Conservation (phyloP, 371 early-diverging fungal species). For the Lichtheimia hyalospora region DNA sequence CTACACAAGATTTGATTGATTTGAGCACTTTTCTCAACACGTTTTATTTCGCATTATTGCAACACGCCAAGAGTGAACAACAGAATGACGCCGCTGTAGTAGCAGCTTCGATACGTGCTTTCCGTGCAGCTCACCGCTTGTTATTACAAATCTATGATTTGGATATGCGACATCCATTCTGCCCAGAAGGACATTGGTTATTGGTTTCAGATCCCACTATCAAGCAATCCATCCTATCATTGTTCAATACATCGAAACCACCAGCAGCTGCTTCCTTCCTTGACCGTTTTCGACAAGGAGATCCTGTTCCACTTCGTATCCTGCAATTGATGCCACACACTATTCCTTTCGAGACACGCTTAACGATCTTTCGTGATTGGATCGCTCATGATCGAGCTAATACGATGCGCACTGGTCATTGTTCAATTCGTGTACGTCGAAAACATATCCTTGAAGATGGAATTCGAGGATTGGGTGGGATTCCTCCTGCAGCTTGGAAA, state of each 20-base stretch:
- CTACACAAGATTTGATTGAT: constrained; percentile 50
- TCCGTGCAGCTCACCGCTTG: constrained; percentile 62
- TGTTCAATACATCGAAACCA: constrained; percentile 12
- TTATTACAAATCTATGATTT: constrained; percentile 77
- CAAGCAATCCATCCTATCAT: constrained; percentile 25
- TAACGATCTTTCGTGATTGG: constrained; percentile 79
- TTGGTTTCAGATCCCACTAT: constrained; percentile 39
- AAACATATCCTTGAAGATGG: constrained; percentile 83
- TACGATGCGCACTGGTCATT: constrained; percentile 20
- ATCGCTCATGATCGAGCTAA: constrained; percentile 55
- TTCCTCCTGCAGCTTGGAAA: constrained; percentile 64
- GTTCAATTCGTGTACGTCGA: constrained; percentile 66
- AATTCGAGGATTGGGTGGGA: constrained; percentile 51
- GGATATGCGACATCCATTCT: constrained; percentile 73
- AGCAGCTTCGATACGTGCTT: constrained; percentile 34
- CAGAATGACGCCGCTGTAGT: neutral
- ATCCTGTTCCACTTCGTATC: constrained; percentile 61
- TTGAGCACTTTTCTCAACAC: constrained; percentile 62
- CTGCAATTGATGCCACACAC: constrained; percentile 84
- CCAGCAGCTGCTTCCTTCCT: constrained; percentile 24
- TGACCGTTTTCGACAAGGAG: constrained; percentile 43
- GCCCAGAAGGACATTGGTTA: constrained; percentile 74
- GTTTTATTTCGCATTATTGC: constrained; percentile 67
- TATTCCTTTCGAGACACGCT: constrained; percentile 79
- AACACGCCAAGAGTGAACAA: constrained; percentile 15